A percentile compares a stretch with the other conserved stretches of the same genome.
These are phyloP conservation scores for Populus nigra DNA, from an alignment of 345 rosid genomes.

Conservation along the genomic window DNA sequence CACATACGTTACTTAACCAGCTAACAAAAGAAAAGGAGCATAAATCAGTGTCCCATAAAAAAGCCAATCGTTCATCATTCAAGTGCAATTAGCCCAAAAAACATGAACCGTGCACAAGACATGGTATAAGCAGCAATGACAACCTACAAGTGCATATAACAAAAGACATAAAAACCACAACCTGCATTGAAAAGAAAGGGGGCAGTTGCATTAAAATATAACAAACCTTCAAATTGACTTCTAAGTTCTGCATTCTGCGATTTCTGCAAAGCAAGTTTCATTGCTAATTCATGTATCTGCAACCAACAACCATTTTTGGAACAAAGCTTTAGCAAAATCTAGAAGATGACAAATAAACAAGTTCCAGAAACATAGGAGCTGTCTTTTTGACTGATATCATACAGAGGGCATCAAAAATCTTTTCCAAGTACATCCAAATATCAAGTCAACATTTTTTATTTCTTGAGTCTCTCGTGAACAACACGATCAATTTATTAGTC, in stretches of 20 bases:
- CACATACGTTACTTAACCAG: no score
- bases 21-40: no score
- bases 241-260: conserved; percentile 79
- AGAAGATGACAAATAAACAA: not conserved
- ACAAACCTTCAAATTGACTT: conserved; percentile 82
- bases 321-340: not conserved
- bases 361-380: not conserved
- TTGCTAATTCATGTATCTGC: conserved; percentile 80
- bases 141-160: not conserved
- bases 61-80: not conserved
- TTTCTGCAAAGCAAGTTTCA: conserved; percentile 87
- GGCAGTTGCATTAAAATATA: not conserved
- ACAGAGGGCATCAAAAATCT: not conserved
- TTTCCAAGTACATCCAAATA: not conserved
- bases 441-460: conserved; percentile 1
- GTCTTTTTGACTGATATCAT: not conserved
- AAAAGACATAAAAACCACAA: not conserved
- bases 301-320: conserved; percentile 20
- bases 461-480: not conserved
- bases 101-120: not conserved
- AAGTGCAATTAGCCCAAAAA: not conserved
- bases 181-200: not conserved
- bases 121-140: no score
- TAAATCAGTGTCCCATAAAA: no score
- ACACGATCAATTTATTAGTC: not conserved